phyloP scores from a whole-genome alignment of 805 yeast genomes.

The Ogataea saltuana region DNA sequence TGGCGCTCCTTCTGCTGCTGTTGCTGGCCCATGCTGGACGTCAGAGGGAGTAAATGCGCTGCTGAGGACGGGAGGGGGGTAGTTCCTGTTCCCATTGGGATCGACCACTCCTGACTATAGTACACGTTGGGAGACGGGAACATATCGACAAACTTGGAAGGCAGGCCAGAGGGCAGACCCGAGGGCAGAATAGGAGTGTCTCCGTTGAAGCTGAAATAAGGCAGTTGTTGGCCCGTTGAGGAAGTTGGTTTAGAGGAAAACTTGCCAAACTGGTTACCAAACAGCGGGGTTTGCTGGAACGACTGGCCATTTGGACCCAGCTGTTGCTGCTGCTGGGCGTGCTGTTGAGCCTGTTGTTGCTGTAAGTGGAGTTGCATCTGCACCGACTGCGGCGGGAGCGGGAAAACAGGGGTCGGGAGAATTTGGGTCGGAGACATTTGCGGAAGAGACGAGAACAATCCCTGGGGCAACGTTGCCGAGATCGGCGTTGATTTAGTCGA shows the following conservation, averaged over 20 bases:
- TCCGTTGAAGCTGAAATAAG: conserved; percentile 20
- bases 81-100: conserved; percentile 45
- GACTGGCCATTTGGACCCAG: conserved; percentile 17
- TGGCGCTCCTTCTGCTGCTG: conserved; percentile 24
- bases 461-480: conserved; percentile 31
- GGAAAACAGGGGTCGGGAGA: conserved; percentile 31
- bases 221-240: conserved; percentile 14
- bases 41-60: conserved; percentile 25
- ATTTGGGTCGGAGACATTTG: conserved; percentile 37
- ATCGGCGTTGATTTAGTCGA: conserved; percentile 33
- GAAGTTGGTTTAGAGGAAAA: conserved; percentile 16
- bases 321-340: conserved; percentile 18
- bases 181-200: conserved; percentile 72
- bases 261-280: conserved; percentile 12
- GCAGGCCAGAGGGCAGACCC: conserved; percentile 63
- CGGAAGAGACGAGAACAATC: conserved; percentile 32
- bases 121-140: conserved; percentile 82
- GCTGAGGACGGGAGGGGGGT: conserved; percentile 41
- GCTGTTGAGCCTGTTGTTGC: conserved; percentile 24
- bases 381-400: conserved; percentile 21
- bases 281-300: conserved; percentile 7
- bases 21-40: conserved; percentile 7
- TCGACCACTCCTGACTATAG: conserved; percentile 59
- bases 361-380: conserved; percentile 30
- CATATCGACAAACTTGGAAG: conserved; percentile 71